Percentiles rank a stretch among this genome's conserved stretches.
Conservation (phyloP, 2,329 filamentous ascomycete species). For the Botryotinia narcissicola region DNA sequence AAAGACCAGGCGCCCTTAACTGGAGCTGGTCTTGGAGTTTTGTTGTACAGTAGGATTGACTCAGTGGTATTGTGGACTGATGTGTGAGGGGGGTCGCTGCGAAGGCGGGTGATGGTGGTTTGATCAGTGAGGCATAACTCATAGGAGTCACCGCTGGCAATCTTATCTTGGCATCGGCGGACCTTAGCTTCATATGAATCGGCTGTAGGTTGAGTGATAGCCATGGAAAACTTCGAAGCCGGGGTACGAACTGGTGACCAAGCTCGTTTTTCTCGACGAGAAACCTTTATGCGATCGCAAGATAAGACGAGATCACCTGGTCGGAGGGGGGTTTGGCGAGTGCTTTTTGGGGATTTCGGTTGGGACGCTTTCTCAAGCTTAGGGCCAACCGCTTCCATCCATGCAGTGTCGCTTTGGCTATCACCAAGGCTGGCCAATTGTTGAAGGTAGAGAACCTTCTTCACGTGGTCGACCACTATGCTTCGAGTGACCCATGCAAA, state of each 20-base stretch:
- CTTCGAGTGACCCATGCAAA: conserved; percentile 63
- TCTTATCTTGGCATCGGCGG: conserved; percentile 38
- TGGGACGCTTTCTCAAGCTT: conserved; percentile 23
- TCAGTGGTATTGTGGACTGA: conserved; percentile 13
- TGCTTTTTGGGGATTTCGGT: conserved; percentile 13
- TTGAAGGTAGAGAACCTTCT: conserved; percentile 56
- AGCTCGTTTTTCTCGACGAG: conserved; percentile 17
- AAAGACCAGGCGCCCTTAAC: conserved; percentile 33
- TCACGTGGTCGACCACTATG: conserved; percentile 61
- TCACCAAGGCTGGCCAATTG: conserved; percentile 44
- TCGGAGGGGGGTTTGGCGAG: conserved; percentile 8
- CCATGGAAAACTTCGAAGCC: conserved; percentile 23
- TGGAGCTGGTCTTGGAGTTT: conserved; percentile 20
- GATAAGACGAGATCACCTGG: conserved; percentile 8
- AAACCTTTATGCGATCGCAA: conserved; percentile 18
- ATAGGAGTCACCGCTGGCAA: conserved; percentile 43
- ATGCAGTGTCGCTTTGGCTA: conserved; percentile 34
- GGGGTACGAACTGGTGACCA: conserved; percentile 16
- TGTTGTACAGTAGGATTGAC: conserved; percentile 20
- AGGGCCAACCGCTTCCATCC: conserved; percentile 24
- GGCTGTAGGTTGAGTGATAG: conserved; percentile 26
- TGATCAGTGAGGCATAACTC: conserved; percentile 43
- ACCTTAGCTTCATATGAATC: conserved; percentile 40
- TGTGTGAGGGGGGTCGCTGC: conserved; percentile 14
- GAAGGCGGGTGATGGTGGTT: conserved; percentile 28